Base-by-base conservation (phyloP, 2,329 filamentous ascomycete genomes). In the Stagonosporopsis tanaceti region DNA sequence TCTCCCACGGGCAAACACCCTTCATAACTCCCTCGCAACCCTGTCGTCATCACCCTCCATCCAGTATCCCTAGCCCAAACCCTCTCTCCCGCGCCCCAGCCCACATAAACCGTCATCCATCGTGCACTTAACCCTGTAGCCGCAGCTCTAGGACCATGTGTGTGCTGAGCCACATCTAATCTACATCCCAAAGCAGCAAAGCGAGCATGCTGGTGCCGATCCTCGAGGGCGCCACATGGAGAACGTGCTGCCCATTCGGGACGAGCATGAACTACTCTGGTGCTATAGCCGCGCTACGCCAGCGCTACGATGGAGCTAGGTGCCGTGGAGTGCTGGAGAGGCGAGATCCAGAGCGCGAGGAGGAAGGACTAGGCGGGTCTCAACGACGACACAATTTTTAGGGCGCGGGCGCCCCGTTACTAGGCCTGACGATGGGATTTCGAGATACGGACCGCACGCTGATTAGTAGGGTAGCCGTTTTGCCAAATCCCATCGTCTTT, bases 1-100 rank as follows among this genome's bases (percentile, higher is more conserved):
- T 14, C 14, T 4, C 8, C 32, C 14, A 34, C 14, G 32, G 32
- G 32, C 32, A 34, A 34, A 15, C 5, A 2, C 32, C 22, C 24
- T 17, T 41, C 30, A 47, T 42, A 47, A 25, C 28, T 2, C 28
- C 15, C 15, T 17, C 17, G 11, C 24, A 12, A 37, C 2, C 22
- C 32, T 53, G 25, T 44, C 54, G 39, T 57, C 54, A 57, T 57
- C 20, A 45, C 2, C 39, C 9, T 24, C 39, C 39, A 34, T n/a
- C n/a, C 28, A 34, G 14, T 9, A 1, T 11, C 17, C 17, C 9
- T 14, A 34, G 17, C 25, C n/a, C 42, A 22, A 32, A 50, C 11
- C 25, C 11, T 20, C 40, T 22, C 42, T 22, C 37, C 17, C 14
- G 34, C 12, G 17, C 50, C 46, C 45, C 34, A 34, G 34, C 25